Evolutionary conservation across 1,284 basidiomycete species (phyloP), one percentile per base, ranked within the genome.

Genomic region (Boletus semigastroideus): DNA sequence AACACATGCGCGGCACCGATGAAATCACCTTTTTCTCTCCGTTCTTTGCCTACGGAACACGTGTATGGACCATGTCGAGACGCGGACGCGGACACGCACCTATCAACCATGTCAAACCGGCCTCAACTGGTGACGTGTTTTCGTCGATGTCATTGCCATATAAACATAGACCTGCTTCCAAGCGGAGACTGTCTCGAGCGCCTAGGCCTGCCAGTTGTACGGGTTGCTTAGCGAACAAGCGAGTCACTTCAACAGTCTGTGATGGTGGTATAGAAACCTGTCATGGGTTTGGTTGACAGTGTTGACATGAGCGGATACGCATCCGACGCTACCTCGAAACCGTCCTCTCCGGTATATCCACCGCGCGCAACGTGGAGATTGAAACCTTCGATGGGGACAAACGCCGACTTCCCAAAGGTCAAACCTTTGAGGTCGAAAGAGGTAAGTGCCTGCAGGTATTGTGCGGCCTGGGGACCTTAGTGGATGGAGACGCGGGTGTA

Each of bases 281-380:
- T 16, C 42, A 39, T 31, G 43, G 6, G 28, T 45, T 36, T 41
- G 16, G 17, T 49, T 9, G 28, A 52, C 5, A 13, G 13, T 10
- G 27, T 28, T 20, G 6, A 27, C 31, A 31, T 30, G 3, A 49
- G 41, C 27, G 41, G 27, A 41, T 19, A 10, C 4, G 19, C 22
- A 34, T 14, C 40, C 36, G 13, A 33, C 25, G 65, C 76, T 37
- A 88, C 91, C 78, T 99, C 96, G 60, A 99, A 98, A 0, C 96
- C 97, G 69, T 99, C 96, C 73, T 99, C 97, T 31, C 97, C 96
- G 0, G 97, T 99, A 74, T 99, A 99, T 5, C 97, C 96, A 20
- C 93, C 93, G n/a, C 96, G 85, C 10, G 94, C 92, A 33, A 99
- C 84, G 68, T 98, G 97, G 53, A 94, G 78, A 60, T 87, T 85